These are phyloP conservation scores for Rehmannia glutinosa DNA, from an alignment of 257 asterid genomes.

Conservation along the genomic window DNA sequence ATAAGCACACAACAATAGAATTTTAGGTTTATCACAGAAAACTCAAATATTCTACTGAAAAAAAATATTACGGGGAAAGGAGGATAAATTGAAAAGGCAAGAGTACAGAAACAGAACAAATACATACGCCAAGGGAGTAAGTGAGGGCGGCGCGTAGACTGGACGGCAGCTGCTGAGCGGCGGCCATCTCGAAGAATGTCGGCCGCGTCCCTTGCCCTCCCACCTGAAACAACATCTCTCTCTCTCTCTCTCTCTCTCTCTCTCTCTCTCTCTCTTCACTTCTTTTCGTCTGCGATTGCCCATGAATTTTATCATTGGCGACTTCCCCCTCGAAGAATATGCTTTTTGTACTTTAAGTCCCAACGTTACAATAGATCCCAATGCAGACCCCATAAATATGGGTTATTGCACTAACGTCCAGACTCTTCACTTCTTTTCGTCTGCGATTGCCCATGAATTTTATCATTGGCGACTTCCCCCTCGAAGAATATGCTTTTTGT, in stretches of 20 bases:
- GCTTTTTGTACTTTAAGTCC: not conserved
- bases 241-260: not conserved
- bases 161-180: conserved; percentile 99
- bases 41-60: not conserved
- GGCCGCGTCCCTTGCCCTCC: conserved; percentile 99
- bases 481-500: not conserved
- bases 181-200: conserved; percentile 99
- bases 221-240: conserved; percentile 92
- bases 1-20: not conserved
- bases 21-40: not conserved
- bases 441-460: conserved; percentile 11
- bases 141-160: conserved; percentile 94
- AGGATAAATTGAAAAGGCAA: not conserved
- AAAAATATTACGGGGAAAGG: not conserved
- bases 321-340: conserved; percentile 8
- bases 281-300: conserved; percentile 17
- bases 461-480: conserved; percentile 5
- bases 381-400: not conserved
- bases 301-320: not conserved
- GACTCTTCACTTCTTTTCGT: conserved; percentile 19
- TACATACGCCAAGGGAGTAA: conserved; percentile 84
- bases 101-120: not conserved
- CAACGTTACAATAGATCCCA: not conserved
- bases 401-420: not conserved
- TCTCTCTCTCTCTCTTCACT: conserved; percentile 17